Evolutionary conservation across 306 rosid species (phyloP).

Genomic region (Parietaria judaica): DNA sequence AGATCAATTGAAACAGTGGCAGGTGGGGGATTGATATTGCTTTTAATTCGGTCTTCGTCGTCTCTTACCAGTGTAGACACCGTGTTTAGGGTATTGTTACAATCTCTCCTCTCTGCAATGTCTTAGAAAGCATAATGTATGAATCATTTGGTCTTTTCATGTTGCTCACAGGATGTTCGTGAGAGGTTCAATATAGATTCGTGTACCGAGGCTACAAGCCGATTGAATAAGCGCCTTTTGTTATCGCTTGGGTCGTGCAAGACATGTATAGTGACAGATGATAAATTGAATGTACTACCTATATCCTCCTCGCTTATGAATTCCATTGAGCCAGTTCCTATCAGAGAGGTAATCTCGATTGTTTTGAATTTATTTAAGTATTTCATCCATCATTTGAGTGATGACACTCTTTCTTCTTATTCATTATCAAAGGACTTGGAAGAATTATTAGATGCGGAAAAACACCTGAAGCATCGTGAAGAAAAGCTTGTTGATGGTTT

Average conservation of each 20-base stretch:
- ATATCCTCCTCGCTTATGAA: constrained; percentile 90
- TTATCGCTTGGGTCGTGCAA: constrained; percentile 83
- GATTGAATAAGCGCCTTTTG: constrained; percentile 91
- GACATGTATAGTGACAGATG: constrained; percentile 83
- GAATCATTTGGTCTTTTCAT: no score
- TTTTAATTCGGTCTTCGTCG: constrained; percentile 66
- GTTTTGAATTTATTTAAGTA: not conserved
- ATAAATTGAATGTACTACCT: constrained; percentile 79
- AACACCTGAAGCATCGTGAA: constrained; percentile 67
- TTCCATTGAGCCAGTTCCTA: constrained; percentile 53
- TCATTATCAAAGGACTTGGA: constrained; percentile 53
- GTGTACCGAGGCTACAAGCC: constrained; percentile 64
- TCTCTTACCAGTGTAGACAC: constrained; percentile 88
- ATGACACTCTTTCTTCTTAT: constrained; percentile 12
- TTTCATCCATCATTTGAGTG: not conserved
- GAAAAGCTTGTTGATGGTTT: constrained; percentile 72
- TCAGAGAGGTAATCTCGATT: constrained; percentile 51
- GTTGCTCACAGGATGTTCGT: constrained; percentile 98
- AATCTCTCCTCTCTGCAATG: constrained; percentile 1
- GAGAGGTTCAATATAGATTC: constrained; percentile 93
- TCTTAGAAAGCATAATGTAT: no score
- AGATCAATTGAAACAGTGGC: constrained; percentile 95
- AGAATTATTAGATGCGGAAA: constrained; percentile 67
- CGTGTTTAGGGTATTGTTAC: constrained; percentile 80
- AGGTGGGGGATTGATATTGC: constrained; percentile 83